Percentiles rank a stretch among this genome's conserved stretches.
phyloP scores from a whole-genome alignment of 352 stramenopile species.

The Sclerospora graminicola region DNA sequence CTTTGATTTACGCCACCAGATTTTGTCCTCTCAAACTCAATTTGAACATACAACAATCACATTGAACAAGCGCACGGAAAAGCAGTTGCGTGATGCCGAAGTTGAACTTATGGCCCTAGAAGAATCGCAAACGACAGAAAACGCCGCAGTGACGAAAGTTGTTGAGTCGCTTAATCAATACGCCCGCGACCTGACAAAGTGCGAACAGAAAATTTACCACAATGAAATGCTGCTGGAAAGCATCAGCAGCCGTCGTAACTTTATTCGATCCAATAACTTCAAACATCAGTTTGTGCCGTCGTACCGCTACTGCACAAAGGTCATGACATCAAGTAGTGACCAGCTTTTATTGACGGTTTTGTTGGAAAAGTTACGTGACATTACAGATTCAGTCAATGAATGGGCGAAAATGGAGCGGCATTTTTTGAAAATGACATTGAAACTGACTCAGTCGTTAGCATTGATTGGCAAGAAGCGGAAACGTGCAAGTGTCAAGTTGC shows the following conservation, averaged over 20 bases:
- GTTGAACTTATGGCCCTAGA: constrained; percentile 53
- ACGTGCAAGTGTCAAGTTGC: constrained; percentile 17
- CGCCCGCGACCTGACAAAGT: constrained; percentile 37
- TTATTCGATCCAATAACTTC: constrained; percentile 52
- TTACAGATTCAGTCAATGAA: constrained; percentile 52
- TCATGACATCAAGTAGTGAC: constrained; percentile 61
- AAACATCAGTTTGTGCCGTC: constrained; percentile 55
- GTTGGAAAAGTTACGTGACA: constrained; percentile 52
- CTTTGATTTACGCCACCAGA: constrained; percentile 65
- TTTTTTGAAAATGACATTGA: constrained; percentile 54
- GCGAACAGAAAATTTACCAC: constrained; percentile 41
- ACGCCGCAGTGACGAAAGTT: constrained; percentile 35
- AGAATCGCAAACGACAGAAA: constrained; percentile 30
- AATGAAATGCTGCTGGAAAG: constrained; percentile 54
- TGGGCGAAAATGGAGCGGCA: constrained; percentile 67
- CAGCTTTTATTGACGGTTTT: constrained; percentile 65
- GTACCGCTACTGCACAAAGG: constrained; percentile 52
- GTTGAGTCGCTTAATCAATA: constrained; percentile 47
- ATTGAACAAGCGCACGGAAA: constrained; percentile 44
- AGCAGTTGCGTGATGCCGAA: constrained; percentile 40
- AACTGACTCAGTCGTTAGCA: constrained; percentile 31
- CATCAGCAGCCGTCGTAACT: constrained; percentile 50
- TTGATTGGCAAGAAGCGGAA: constrained; percentile 42
- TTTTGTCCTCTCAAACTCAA: constrained; percentile 54
- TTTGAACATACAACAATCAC: constrained; percentile 49